Evolutionary conservation across 495 filamentous ascomycete species (phyloP), one percentile per base, ranked within the genome.

Genomic region (Xylaria longipes): DNA sequence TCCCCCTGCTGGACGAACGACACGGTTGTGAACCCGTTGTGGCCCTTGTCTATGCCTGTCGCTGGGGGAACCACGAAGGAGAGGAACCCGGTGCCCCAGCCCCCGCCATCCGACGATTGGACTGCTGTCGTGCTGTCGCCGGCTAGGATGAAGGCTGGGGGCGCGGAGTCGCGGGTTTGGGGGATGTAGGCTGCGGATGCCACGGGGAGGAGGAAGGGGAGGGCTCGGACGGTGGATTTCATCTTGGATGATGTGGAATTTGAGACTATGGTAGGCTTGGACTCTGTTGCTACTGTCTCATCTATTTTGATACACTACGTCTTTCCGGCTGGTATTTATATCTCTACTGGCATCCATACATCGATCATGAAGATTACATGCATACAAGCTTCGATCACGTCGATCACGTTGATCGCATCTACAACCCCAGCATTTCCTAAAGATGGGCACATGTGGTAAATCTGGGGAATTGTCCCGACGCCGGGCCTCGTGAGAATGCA

Each of bases 71-170:
- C 73, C 12, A 88, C 75, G 7, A 82, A 80, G 3, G 79, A 80
- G 22, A 89, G 79, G 65, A 88, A 84, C n/a, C 84, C 86, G 57
- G 85, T 77, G 17, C 87, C 87, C 87, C 86, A 89, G 45, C 87
- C 83, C 11, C 76, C 76, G 46, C 80, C 77, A 0, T 72, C 58
- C 1, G 85, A 84, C 0, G 63, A 33, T 54, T 78, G 80, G 0
- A 71, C 64, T 5, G 85, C 85, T 0, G 84, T 87, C 9, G 86
- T 88, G 20, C 83, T 85, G 71, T 88, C 87, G 20, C 87, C 87
- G 0, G 85, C 85, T 1, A 88, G 80, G 65, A 87, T 80, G 72
- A 86, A 85, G 27, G 79, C 82, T 17, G 83, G 78, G 2, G 78
- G 58, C 48, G 67, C 29, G 1, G 43, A 27, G 15, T 17, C 22